phyloP scores from a whole-genome alignment of 176 grass and related monocot genomes.

The Coix lacrymajobi region DNA sequence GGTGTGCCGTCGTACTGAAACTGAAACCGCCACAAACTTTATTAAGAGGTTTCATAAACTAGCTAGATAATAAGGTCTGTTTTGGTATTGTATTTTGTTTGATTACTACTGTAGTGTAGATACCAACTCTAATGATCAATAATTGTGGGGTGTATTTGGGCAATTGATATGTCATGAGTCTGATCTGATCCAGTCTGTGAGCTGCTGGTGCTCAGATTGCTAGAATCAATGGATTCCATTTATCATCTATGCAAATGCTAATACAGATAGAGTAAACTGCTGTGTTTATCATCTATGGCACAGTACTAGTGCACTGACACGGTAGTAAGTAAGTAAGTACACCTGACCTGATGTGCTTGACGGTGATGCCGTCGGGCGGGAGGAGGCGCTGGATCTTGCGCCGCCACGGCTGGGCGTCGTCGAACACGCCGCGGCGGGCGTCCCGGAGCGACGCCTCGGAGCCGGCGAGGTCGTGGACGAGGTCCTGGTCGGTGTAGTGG shows the following conservation, averaged over 20 bases:
- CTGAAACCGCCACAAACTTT: neutral
- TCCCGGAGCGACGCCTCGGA: slow-evolving; percentile 44
- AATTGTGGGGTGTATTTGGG: neutral
- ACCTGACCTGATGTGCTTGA: slow-evolving; percentile 60
- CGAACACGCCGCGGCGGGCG: slow-evolving; percentile 39
- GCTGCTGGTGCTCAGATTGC: neutral
- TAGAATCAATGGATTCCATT: neutral
- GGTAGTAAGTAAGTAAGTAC: neutral
- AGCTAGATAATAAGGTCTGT: neutral
- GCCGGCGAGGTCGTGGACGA: slow-evolving; percentile 30
- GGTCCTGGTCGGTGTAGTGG: slow-evolving; percentile 42
- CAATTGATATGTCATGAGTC: neutral
- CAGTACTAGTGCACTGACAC: neutral
- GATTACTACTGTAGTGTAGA: neutral
- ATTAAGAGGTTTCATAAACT: too few species aligned
- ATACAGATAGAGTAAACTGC: too few species aligned
- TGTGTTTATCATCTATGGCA: neutral
- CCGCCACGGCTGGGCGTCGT: slow-evolving; percentile 41
- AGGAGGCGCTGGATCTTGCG: slow-evolving; percentile 55
- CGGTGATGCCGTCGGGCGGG: slow-evolving; percentile 50
- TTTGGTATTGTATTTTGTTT: neutral
- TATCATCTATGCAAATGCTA: neutral
- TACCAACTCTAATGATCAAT: too few species aligned
- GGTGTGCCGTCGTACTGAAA: neutral
- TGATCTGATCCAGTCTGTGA: neutral